Evolutionary conservation across 495 filamentous ascomycete genomes (phyloP).

Genomic region (Hypomontagnella monticulosa): DNA sequence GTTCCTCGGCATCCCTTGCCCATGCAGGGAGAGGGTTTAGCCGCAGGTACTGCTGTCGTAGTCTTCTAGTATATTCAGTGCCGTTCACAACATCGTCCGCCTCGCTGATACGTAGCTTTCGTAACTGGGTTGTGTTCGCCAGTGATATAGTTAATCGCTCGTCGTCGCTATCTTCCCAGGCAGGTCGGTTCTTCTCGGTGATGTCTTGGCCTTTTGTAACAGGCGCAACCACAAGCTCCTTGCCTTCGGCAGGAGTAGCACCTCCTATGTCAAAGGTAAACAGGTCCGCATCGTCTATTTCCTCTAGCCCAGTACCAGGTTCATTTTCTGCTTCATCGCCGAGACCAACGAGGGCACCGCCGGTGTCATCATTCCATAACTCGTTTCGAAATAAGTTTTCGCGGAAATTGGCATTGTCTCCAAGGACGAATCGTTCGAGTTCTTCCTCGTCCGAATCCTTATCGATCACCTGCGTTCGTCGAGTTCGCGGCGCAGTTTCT

Average conservation of each 20-base stretch:
- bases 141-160: conserved; percentile 86
- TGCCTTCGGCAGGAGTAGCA: conserved; percentile 45
- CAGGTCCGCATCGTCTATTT: conserved; percentile 70
- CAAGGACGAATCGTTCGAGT: conserved; percentile 86
- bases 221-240: conserved; percentile 48
- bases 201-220: conserved; percentile 48
- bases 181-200: conserved; percentile 56
- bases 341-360: not conserved
- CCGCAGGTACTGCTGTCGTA: conserved; percentile 83
- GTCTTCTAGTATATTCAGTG: conserved; percentile 79
- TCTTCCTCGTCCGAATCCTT: conserved; percentile 85
- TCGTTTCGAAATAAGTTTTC: conserved; percentile 68
- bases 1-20: conserved; percentile 64
- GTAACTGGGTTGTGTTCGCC: conserved; percentile 71
- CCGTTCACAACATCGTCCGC: conserved; percentile 87
- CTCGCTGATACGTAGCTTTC: conserved; percentile 83
- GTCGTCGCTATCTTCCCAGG: conserved; percentile 97
- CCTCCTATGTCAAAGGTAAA: conserved; percentile 58
- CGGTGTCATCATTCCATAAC: conserved; percentile 31
- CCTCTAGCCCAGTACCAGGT: conserved; percentile 58
- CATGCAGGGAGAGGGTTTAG: conserved; percentile 83
- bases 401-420: conserved; percentile 81
- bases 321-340: conserved; percentile 38
- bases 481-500: conserved; percentile 35
- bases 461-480: conserved; percentile 51